phyloP scores from a whole-genome alignment of 2,329 filamentous ascomycete species.

The Esteya vermicola region DNA sequence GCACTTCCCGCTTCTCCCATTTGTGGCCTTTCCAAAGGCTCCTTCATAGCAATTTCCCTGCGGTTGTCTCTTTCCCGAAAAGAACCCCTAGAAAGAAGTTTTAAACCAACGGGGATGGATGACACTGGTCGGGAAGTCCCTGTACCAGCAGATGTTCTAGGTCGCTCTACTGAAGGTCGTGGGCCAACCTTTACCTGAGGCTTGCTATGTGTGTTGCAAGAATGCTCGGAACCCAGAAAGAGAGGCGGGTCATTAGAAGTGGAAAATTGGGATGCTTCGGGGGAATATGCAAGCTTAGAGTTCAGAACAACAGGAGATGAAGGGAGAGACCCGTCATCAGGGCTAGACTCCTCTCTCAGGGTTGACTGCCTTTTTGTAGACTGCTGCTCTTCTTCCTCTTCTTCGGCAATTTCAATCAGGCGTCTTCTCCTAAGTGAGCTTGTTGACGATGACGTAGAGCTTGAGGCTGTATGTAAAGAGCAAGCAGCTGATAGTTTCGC shows the following conservation, averaged over 20 bases:
- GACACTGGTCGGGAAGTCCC: constrained; percentile 58
- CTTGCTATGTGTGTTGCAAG: constrained; percentile 40
- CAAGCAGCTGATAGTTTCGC: constrained; percentile 77
- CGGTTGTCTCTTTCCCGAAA: constrained; percentile 30
- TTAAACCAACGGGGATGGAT: constrained; percentile 67
- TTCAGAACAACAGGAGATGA: constrained; percentile 33
- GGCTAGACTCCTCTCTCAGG: constrained; percentile 28
- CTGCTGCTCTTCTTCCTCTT: constrained; percentile 55
- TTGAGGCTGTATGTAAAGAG: constrained; percentile 75
- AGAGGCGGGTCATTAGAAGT: constrained; percentile 34
- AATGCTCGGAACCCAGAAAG: constrained; percentile 32
- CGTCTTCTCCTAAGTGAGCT: constrained; percentile 65
- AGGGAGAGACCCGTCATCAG: constrained; percentile 15
- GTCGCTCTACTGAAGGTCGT: constrained; percentile 58
- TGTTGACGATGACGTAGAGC: constrained; percentile 71
- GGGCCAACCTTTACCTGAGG: constrained; percentile 84
- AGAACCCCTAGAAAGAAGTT: constrained; percentile 45
- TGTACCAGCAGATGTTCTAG: constrained; percentile 42
- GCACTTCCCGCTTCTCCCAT: neutral
- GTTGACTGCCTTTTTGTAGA: constrained; percentile 44
- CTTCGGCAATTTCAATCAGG: constrained; percentile 86
- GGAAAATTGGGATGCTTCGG: constrained; percentile 35
- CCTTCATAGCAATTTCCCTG: constrained; percentile 18
- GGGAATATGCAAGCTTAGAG: constrained; percentile 33
- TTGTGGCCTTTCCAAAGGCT: neutral